These are phyloP conservation scores for Pythium apleroticum DNA, from an alignment of 352 stramenopile species.

Conservation along the genomic window DNA sequence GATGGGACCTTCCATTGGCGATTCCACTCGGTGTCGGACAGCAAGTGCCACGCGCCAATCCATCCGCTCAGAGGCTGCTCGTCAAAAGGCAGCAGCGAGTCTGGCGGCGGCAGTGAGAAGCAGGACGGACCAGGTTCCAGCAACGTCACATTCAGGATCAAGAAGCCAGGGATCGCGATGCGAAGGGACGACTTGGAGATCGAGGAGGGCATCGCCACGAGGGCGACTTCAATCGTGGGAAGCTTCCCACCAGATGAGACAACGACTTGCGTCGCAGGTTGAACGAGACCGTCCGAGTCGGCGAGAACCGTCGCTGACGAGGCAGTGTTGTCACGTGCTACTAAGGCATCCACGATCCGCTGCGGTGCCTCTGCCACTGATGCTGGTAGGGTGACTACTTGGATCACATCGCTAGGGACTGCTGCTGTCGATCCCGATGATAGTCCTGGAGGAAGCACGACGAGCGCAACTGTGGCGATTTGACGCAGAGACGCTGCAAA, in stretches of 20 bases:
- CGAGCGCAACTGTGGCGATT: background rate
- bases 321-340: constrained; percentile 5
- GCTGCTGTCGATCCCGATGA: background rate
- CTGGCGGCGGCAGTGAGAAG: constrained; percentile 9
- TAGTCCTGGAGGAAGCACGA: constrained; percentile 12
- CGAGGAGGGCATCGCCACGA: background rate
- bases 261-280: background rate
- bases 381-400: constrained; percentile 1
- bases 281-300: constrained; percentile 3
- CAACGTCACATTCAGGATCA: constrained; percentile 30
- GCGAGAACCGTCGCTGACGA: background rate
- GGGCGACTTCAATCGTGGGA: constrained; percentile 8
- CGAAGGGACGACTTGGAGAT: background rate
- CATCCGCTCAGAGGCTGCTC: constrained; percentile 44
- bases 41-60: constrained; percentile 46
- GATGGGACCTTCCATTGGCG: constrained; percentile 28
- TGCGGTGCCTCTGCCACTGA: constrained; percentile 12
- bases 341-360: background rate
- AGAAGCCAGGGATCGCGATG: constrained; percentile 17
- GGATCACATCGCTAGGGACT: constrained; percentile 19
- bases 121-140: constrained; percentile 40
- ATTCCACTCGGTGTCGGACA: constrained; percentile 32
- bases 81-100: constrained; percentile 22
- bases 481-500: constrained; percentile 12
- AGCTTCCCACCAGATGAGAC: background rate